Percentiles rank a stretch among this genome's conserved stretches.
phyloP scores from a whole-genome alignment of 2,329 filamentous ascomycete genomes.

The Sclerotinia glacialis region DNA sequence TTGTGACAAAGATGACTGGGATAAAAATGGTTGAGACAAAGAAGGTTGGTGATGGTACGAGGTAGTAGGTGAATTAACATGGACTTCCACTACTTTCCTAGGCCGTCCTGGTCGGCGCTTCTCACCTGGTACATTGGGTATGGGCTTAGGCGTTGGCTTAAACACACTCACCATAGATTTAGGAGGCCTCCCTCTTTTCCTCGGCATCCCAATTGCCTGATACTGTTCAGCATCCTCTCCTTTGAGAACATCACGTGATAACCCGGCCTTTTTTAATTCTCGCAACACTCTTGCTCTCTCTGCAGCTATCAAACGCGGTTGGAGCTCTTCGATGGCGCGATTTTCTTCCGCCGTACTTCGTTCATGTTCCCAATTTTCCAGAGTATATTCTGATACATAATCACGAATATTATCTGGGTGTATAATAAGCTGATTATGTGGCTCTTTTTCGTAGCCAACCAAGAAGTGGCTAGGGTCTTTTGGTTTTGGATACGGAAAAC shows the following conservation, averaged over 20 bases:
- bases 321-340: constrained; percentile 22
- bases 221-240: constrained; percentile 18
- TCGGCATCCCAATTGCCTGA: not conserved
- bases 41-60: constrained; percentile 8
- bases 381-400: constrained; percentile 55
- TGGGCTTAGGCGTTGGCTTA: not conserved
- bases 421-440: constrained; percentile 53
- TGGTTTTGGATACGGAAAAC: constrained; percentile 47
- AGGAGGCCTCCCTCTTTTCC: constrained; percentile 22
- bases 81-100: constrained; percentile 15
- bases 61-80: not conserved
- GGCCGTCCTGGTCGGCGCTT: constrained; percentile 13
- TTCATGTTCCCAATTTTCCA: constrained; percentile 57
- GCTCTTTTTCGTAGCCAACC: constrained; percentile 31
- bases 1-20: constrained; percentile 30
- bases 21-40: constrained; percentile 30
- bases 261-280: constrained; percentile 18
- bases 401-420: constrained; percentile 49
- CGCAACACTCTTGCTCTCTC: constrained; percentile 19
- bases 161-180: constrained; percentile 18
- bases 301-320: constrained; percentile 21
- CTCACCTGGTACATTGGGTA: not conserved
- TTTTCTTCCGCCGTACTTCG: constrained; percentile 25
- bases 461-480: constrained; percentile 28
- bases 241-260: constrained; percentile 18